Evolutionary conservation across 768 basidiomycete genomes (phyloP).

Genomic region (Boletus patriciae): DNA sequence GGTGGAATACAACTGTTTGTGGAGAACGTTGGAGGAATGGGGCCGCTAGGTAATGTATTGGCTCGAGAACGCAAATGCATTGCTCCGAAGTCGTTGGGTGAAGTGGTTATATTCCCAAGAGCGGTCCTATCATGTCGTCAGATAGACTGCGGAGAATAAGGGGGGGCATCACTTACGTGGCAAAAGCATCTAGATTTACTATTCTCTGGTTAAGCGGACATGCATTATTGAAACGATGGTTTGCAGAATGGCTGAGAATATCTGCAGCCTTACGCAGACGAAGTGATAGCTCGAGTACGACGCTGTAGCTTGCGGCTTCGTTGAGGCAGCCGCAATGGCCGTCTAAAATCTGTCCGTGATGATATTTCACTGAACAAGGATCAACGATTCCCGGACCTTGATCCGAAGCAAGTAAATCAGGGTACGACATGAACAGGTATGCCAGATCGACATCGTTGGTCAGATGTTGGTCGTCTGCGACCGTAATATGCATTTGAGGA

Average conservation of each 20-base stretch:
- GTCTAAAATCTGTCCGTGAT: constrained; percentile 16
- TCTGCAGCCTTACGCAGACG: constrained; percentile 61
- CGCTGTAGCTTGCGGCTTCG: constrained; percentile 53
- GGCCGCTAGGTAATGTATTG: constrained; percentile 1
- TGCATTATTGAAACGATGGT: constrained; percentile 32
- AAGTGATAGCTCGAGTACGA: constrained; percentile 64
- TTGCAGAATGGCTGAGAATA: constrained; percentile 48
- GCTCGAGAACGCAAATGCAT: constrained; percentile 16
- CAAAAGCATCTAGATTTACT: constrained; percentile 49
- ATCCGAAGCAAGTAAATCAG: constrained; percentile 20
- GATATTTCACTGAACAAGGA: constrained; percentile 14
- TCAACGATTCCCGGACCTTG: constrained; percentile 12
- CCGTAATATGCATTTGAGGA: constrained; percentile 32
- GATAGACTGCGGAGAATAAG: background rate
- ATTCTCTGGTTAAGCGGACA: constrained; percentile 48
- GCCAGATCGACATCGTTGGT: constrained; percentile 43
- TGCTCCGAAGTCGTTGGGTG: constrained; percentile 26
- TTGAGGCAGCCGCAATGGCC: constrained; percentile 59
- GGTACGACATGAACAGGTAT: constrained; percentile 42
- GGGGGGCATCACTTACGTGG: constrained; percentile 43
- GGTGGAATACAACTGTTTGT: constrained; percentile 16
- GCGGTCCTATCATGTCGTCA: constrained; percentile 37
- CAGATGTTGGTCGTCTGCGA: constrained; percentile 25
- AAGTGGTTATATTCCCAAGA: constrained; percentile 37
- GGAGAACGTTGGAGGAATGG: constrained; percentile 12